Conservation (phyloP, 1,284 basidiomycete species). For the Agroathelia rolfsii region DNA sequence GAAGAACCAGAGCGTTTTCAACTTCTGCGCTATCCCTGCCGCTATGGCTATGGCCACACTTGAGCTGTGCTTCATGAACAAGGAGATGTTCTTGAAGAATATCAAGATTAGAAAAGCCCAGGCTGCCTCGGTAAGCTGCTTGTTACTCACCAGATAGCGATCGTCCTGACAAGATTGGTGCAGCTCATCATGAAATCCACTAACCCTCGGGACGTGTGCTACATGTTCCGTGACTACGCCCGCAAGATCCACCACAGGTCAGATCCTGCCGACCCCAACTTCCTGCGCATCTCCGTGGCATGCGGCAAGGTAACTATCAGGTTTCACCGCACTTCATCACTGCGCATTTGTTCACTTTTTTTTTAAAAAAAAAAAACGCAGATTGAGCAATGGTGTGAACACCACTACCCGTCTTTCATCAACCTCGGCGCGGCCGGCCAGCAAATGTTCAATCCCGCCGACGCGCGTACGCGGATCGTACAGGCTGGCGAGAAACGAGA, state of each 20-base stretch:
- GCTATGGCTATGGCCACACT: constrained; percentile 96
- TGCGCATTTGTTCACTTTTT: constrained; percentile 1
- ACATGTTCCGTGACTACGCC: constrained; percentile 80
- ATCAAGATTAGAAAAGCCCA: constrained; percentile 94
- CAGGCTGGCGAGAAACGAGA: constrained; percentile 30
- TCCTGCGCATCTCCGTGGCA: constrained; percentile 69
- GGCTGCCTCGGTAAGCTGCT: constrained; percentile 66
- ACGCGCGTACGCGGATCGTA: constrained; percentile 47
- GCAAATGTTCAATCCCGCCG: constrained; percentile 33
- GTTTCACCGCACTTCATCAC: neutral
- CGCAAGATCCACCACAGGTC: constrained; percentile 80
- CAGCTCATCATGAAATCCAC: constrained; percentile 86
- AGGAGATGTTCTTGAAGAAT: constrained; percentile 79
- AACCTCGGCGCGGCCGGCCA: constrained; percentile 28
- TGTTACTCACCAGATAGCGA: too few relatives aligned
- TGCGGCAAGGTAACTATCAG: constrained; percentile 56
- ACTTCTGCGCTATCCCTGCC: constrained; percentile 93
- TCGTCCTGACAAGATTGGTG: too few relatives aligned
- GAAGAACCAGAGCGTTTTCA: constrained; percentile 89
- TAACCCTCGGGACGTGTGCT: constrained; percentile 87
- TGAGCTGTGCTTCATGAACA: constrained; percentile 89
- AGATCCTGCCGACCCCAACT: constrained; percentile 78
- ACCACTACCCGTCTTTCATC: constrained; percentile 82
- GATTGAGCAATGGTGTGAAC: constrained; percentile 91
- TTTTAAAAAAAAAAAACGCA: too few relatives aligned